Base-by-base conservation (phyloP, 2,329 filamentous ascomycete species). In the Lasiodiplodia citricola region DNA sequence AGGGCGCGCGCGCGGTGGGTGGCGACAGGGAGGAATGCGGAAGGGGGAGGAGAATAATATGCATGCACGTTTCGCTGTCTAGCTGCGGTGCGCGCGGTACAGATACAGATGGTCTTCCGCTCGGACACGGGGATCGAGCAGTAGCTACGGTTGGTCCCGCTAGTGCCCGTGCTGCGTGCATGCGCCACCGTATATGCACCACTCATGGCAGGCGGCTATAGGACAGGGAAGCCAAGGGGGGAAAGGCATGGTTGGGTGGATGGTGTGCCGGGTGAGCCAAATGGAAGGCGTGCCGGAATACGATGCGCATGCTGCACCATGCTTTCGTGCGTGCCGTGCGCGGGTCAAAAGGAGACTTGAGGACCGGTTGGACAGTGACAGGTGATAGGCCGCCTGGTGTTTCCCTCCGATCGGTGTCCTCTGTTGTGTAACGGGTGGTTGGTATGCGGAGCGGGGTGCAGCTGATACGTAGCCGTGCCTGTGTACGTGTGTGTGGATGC, bases 351-450 rank as follows among this genome's bases (percentile, higher is more conserved):
- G 50, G 21, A 52, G 23, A 54, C 21, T 54, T 16, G 11, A 54
- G 14, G 14, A 16, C 23, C 7, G 25, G 25, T 54, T 54, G 51
- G 51, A 21, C 51, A 28, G 51, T 54, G n/a, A 21, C 23, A 16
- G 51, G 23, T 56, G 54, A 37, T 56, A 54, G 51, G 51, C 14
- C 25, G 51, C 25, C 51, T 31, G 51, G 23, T 10, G 28, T 10
- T 4, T 54, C 25, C 28, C 28, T 18, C 51, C 25, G 51, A 31
- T 54, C 25, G 16, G 44, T 18, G 44, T 11, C 11, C 21, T 54
- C 25, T 56, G 54, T 8, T 25, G 55, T 58, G 55, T 58, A 58
- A 58, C 55, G 55, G 21, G 10, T 58, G 55, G 55, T 58, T 58
- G 55, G n/a, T 58, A 58, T 41, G 55, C 28, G 54, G 54, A 21